A percentile compares a stretch with the other conserved stretches of the same genome.
These are phyloP conservation scores for Elaeis guineensis DNA, from an alignment of 176 grass and related monocot species.

Conservation along the genomic window DNA sequence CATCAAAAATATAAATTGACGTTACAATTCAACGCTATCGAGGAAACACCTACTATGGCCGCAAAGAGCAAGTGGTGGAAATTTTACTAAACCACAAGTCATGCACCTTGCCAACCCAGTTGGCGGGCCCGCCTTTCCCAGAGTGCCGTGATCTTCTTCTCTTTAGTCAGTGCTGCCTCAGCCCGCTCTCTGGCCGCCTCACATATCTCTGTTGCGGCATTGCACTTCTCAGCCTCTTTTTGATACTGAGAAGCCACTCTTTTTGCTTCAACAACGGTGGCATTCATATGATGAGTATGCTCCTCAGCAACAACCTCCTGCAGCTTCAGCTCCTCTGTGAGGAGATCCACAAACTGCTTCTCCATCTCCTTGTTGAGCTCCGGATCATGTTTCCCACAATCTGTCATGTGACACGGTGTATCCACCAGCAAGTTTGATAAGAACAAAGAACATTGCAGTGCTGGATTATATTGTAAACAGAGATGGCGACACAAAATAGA, in stretches of 20 bases:
- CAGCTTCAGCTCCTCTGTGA: slow-evolving; percentile 88
- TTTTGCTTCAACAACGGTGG: slow-evolving; percentile 67
- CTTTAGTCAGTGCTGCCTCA: slow-evolving; percentile 49
- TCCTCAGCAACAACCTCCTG: slow-evolving; percentile 78
- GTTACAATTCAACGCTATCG: no score
- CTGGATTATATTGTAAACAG: not conserved
- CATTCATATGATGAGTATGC: slow-evolving; percentile 74
- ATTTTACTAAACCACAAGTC: not conserved
- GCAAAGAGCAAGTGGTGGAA: no score
- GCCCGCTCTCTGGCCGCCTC: slow-evolving; percentile 79
- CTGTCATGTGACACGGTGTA: slow-evolving; percentile 23
- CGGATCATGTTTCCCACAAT: slow-evolving; percentile 79
- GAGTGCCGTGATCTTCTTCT: slow-evolving; percentile 63
- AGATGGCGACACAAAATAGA: not conserved
- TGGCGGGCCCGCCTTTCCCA: slow-evolving; percentile 76
- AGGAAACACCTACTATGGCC: no score
- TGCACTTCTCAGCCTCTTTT: slow-evolving; percentile 78
- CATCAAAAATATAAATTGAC: no score
- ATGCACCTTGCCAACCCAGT: slow-evolving; percentile 58
- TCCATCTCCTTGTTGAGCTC: slow-evolving; percentile 76
- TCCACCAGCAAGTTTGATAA: slow-evolving; percentile 19
- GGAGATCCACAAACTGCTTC: slow-evolving; percentile 75
- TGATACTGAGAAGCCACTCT: slow-evolving; percentile 83
- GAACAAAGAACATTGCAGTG: not conserved
- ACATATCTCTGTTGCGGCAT: slow-evolving; percentile 79